These are phyloP conservation scores for Phytopythium oedochilum DNA, from an alignment of 352 stramenopile genomes.

Conservation along the genomic window DNA sequence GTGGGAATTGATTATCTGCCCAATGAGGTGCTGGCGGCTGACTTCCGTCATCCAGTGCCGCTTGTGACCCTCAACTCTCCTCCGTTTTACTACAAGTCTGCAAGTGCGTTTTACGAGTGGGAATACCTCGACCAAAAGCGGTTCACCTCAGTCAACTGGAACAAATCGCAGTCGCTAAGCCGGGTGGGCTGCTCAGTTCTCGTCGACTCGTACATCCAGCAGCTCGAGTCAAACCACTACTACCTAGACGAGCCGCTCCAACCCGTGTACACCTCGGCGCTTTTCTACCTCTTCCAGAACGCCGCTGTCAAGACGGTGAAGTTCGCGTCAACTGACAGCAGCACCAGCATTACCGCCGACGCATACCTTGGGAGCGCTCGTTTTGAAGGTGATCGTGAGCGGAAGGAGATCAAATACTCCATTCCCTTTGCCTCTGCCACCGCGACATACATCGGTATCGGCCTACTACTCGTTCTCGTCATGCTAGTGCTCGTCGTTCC, in stretches of 20 bases:
- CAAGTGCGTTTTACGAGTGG: slow-evolving; percentile 17
- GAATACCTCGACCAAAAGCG: slow-evolving; percentile 17
- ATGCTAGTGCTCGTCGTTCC: slow-evolving; percentile 24
- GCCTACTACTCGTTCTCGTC: slow-evolving; percentile 21
- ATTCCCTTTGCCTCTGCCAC: slow-evolving; percentile 30
- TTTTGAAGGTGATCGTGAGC: slow-evolving; percentile 30
- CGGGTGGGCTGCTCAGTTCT: slow-evolving; percentile 32
- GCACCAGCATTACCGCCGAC: slow-evolving; percentile 5
- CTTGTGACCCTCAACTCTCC: slow-evolving; percentile 24
- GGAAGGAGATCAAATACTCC: slow-evolving; percentile 44
- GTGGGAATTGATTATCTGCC: slow-evolving; percentile 19
- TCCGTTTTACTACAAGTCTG: slow-evolving; percentile 14
- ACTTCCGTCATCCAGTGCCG: slow-evolving; percentile 22
- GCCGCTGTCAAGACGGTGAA: slow-evolving; percentile 26
- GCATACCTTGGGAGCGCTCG: slow-evolving; percentile 18
- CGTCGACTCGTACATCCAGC: slow-evolving; percentile 41
- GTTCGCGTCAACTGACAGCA: neutral
- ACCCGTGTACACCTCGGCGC: slow-evolving; percentile 37
- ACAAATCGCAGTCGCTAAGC: slow-evolving; percentile 10
- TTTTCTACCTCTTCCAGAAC: slow-evolving; percentile 51
- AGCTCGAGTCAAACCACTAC: slow-evolving; percentile 40
- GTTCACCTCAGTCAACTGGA: slow-evolving; percentile 5
- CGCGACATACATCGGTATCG: slow-evolving; percentile 35
- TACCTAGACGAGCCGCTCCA: slow-evolving; percentile 43
- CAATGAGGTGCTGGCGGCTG: slow-evolving; percentile 8